Percentiles rank a stretch among this genome's conserved stretches.
Evolutionary conservation across 305 asterid species (phyloP).

Genomic region (Andrographis paniculata): DNA sequence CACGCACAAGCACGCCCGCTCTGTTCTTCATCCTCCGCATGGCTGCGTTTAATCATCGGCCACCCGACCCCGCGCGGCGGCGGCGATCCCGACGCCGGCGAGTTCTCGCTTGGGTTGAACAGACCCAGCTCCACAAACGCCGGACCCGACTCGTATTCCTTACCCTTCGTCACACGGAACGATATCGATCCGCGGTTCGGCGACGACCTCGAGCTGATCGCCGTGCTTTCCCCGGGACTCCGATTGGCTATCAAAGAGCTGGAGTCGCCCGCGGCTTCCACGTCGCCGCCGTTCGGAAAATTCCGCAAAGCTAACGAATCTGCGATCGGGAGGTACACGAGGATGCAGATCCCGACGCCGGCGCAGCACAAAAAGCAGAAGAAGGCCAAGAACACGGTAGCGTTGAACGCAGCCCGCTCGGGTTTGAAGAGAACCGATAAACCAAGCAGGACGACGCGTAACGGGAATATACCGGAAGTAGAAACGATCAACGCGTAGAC

Average conservation of each 20-base stretch:
- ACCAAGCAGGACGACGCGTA: slow-evolving; percentile 54
- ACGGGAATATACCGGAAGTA: slow-evolving; percentile 38
- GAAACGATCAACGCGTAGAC: slow-evolving; percentile 44
- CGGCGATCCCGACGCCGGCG: slow-evolving; percentile 44
- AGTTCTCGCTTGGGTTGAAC: slow-evolving; percentile 33
- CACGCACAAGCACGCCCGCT: neutral
- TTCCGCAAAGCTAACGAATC: slow-evolving; percentile 55
- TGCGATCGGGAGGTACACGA: slow-evolving; percentile 60
- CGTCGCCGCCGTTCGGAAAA: slow-evolving; percentile 34
- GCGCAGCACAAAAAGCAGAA: slow-evolving; percentile 47
- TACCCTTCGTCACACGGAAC: slow-evolving; percentile 31
- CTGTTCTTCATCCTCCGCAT: no score
- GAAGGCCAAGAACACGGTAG: slow-evolving; percentile 48
- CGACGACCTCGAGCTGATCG: slow-evolving; percentile 28
- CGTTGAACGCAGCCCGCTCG: slow-evolving; percentile 27
- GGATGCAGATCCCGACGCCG: slow-evolving; percentile 45
- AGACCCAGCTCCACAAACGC: slow-evolving; percentile 55
- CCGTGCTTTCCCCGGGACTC: slow-evolving; percentile 8
- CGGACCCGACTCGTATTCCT: slow-evolving; percentile 27
- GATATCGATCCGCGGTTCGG: slow-evolving; percentile 50
- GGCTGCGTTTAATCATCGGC: slow-evolving; percentile 45
- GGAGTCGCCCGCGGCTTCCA: slow-evolving; percentile 31
- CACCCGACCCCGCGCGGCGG: slow-evolving; percentile 44
- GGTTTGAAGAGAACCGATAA: slow-evolving; percentile 45
- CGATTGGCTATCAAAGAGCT: slow-evolving; percentile 40